Base-by-base conservation (phyloP, 2,329 filamentous ascomycete genomes). In the Claviceps quebecensis region DNA sequence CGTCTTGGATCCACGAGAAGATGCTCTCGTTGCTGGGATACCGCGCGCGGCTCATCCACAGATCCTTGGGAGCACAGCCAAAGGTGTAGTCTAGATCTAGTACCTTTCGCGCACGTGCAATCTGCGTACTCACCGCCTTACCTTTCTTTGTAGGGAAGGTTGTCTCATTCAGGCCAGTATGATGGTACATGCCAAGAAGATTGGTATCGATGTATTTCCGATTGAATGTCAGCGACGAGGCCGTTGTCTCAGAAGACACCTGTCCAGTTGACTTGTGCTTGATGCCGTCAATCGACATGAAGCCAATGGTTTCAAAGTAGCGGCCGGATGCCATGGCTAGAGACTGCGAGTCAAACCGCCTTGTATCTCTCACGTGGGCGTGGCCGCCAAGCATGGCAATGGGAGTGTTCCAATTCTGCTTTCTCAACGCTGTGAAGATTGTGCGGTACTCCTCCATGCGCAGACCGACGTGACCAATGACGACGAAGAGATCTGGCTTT, bases 151-250 rank as follows among this genome's bases (percentile, higher is more conserved):
- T 96, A 1, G 80, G 75, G 62, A 97, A 97, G 0, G 80, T 84
- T 0, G 78, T 73, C 16, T 76, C 72, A 58, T 91, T 82, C 34
- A 85, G 78, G 0, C 79, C 79, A 2, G 85, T 87, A 64, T 97
- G 91, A 60, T 93, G 78, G 59, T 90, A 77, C 53, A 94, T 76
- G 1, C 89, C 93, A 55, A 81, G 86, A 0, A 96, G 73, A 59
- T 97, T 97, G 69, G 90, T 96, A 68, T 97, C 91, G 54, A 97
- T 91, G 67, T 96, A 97, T 53, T 84, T 78, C 45, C 91, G 79
- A 50, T 77, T 75, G 63, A 95, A 96, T 1, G 72, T 75, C 44
- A 81, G 69, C 0, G 67, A 69, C 0, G 67, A 65, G 5, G 67
- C 60, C 4, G 67, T 61, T 4, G 67, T 61, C 4, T 64, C 56